Evolutionary conservation across 192 early-diverging fungal genomes (phyloP).

Genomic region (Chytriomyces hyalinus): DNA sequence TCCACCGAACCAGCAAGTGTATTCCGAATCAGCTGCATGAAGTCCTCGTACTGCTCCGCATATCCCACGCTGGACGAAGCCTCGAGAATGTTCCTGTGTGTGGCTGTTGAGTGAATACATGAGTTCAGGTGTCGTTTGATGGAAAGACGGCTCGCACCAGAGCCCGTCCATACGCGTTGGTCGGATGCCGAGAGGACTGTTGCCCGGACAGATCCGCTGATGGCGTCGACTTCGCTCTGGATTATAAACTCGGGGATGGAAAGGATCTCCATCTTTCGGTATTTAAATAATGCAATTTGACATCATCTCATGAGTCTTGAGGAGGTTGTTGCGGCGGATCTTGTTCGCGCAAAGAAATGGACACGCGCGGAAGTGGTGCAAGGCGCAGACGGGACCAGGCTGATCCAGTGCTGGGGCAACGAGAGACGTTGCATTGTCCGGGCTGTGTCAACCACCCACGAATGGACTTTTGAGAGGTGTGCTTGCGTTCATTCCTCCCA

Average conservation of each 20-base stretch:
- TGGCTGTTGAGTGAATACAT: background rate
- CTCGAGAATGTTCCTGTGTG: slow-evolving; percentile 10
- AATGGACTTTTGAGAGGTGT: background rate
- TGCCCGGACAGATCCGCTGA: slow-evolving; percentile 7
- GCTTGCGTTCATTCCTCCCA: too few relatives aligned
- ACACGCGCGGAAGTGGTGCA: background rate
- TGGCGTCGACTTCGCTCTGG: background rate
- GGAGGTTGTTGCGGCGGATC: slow-evolving; percentile 1
- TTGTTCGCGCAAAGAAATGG: background rate
- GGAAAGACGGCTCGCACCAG: background rate
- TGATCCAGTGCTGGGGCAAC: background rate
- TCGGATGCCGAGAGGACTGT: background rate
- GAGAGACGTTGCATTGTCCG: background rate
- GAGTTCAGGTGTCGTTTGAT: background rate
- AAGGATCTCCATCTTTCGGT: slow-evolving; percentile 2
- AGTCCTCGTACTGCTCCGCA: slow-evolving; percentile 13
- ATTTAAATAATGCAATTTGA: background rate
- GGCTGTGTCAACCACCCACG: background rate
- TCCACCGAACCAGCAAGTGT: slow-evolving; percentile 17
- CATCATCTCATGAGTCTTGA: background rate
- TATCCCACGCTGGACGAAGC: slow-evolving; percentile 4
- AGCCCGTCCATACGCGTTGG: slow-evolving; percentile 1
- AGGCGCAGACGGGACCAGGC: background rate
- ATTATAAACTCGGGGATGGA: background rate
- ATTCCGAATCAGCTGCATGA: slow-evolving; percentile 3